A percentile compares a stretch with the other conserved stretches of the same genome.
Conservation (phyloP, 768 basidiomycete species). For the Pisolithus albus region DNA sequence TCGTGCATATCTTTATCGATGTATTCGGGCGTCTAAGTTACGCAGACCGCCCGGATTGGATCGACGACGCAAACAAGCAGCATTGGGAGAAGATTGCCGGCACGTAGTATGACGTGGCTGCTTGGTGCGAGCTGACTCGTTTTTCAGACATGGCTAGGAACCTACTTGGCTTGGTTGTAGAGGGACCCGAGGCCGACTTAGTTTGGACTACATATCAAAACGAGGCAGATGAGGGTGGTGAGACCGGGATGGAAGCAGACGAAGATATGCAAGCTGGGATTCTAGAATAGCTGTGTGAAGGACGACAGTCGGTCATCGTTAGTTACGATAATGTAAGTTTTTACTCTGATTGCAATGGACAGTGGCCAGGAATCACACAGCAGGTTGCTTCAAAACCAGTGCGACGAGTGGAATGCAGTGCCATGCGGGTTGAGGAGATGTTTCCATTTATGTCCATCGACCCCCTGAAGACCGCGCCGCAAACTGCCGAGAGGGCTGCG, state of each 20-base stretch:
- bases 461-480: neutral
- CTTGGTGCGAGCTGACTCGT: constrained; percentile 2
- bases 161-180: constrained; percentile 60
- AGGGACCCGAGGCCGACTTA: constrained; percentile 63
- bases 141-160: constrained; percentile 49
- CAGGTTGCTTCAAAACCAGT: constrained; percentile 3
- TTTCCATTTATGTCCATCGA: constrained; percentile 3
- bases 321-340: too few species aligned
- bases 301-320: too few species aligned
- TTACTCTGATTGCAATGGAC: too few species aligned
- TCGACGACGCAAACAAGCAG: constrained; percentile 32
- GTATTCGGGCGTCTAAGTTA: constrained; percentile 70
- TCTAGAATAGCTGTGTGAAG: neutral
- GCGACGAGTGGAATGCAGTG: too few species aligned
- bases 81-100: constrained; percentile 45
- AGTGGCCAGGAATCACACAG: too few species aligned
- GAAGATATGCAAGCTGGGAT: constrained; percentile 41
- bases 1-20: constrained; percentile 68
- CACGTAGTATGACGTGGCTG: constrained; percentile 21
- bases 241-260: constrained; percentile 41
- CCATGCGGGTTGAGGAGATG: neutral
- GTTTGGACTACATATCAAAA: constrained; percentile 57
- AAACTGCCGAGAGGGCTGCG: neutral
- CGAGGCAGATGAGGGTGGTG: constrained; percentile 35
- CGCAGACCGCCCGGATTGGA: constrained; percentile 59